Percentiles rank a stretch among this genome's conserved stretches.
Evolutionary conservation across 192 early-diverging fungal species (phyloP).

Genomic region (Podila horticola): DNA sequence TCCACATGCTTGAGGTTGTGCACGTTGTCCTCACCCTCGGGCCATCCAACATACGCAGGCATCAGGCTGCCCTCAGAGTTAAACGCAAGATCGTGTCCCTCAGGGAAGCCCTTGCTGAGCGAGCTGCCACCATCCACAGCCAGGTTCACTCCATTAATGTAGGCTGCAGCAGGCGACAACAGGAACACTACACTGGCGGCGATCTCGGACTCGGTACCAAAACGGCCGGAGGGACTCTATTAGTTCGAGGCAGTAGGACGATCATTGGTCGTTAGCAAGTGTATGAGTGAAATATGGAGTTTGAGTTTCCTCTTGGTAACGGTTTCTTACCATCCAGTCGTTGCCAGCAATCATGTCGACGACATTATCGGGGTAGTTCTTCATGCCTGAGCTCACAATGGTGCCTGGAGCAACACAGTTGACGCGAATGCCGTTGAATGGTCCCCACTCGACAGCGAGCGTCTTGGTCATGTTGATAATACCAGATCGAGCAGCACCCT

Average conservation of each 20-base stretch:
- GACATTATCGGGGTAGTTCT: conserved; percentile 58
- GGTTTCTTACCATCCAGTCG: conserved; percentile 43
- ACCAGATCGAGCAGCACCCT: conserved; percentile 62
- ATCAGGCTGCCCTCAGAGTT: conserved; percentile 47
- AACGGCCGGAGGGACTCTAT: conserved; percentile 57
- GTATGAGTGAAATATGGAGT: too few relatives aligned
- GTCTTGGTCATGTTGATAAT: conserved; percentile 66
- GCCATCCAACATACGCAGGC: conserved; percentile 50
- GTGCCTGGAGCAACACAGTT: conserved; percentile 66
- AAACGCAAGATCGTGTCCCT: conserved; percentile 43
- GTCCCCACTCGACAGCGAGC: conserved; percentile 61
- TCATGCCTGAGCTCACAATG: conserved; percentile 61
- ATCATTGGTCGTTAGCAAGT: neutral
- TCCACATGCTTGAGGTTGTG: conserved; percentile 49
- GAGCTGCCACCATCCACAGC: conserved; percentile 51
- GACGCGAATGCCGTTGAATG: conserved; percentile 57
- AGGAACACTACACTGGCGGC: conserved; percentile 59
- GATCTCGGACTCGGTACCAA: conserved; percentile 65
- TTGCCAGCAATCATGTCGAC: conserved; percentile 37
- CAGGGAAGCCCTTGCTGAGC: conserved; percentile 50
- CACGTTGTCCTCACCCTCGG: conserved; percentile 48
- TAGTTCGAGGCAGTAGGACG: neutral
- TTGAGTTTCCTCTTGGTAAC: too few relatives aligned
- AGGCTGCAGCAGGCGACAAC: conserved; percentile 58
- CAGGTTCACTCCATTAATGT: conserved; percentile 56